Conservation (phyloP, 148 eudicot species). For the Persicaria tinctoria region DNA sequence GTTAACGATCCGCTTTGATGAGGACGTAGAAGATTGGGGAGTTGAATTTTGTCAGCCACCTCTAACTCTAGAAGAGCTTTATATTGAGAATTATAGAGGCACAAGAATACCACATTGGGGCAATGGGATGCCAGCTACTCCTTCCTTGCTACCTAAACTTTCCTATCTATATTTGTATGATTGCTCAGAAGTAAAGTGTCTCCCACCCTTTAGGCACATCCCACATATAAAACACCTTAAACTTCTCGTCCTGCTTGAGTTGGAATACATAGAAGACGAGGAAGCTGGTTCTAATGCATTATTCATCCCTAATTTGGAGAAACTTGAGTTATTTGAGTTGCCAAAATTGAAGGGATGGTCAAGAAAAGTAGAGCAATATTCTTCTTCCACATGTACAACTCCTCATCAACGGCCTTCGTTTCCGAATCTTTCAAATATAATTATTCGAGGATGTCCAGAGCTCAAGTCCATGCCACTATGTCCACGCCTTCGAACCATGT, state of each 20-base stretch:
- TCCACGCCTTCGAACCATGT: background rate
- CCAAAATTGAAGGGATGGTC: slow-evolving; percentile 3
- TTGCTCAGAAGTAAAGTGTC: background rate
- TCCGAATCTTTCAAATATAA: background rate
- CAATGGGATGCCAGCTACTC: background rate
- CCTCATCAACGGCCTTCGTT: background rate
- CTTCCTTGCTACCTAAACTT: background rate
- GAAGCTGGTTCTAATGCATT: background rate
- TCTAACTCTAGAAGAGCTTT: background rate
- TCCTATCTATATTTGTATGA: background rate
- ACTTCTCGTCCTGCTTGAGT: accelerated
- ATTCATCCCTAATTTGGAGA: background rate
- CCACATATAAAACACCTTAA: background rate
- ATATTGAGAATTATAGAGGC: background rate
- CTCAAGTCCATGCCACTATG: background rate
- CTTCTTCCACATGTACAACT: too few relatives aligned
- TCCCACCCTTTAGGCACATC: background rate
- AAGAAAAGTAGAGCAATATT: background rate
- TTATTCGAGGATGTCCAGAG: background rate
- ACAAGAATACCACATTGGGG: background rate
- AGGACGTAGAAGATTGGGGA: background rate
- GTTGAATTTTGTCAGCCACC: slow-evolving; percentile 2
- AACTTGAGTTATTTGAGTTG: background rate
- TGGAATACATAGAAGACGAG: background rate
- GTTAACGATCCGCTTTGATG: background rate